These are phyloP conservation scores for Gynochthodes officinalis DNA, from an alignment of 257 asterid genomes.

Conservation along the genomic window DNA sequence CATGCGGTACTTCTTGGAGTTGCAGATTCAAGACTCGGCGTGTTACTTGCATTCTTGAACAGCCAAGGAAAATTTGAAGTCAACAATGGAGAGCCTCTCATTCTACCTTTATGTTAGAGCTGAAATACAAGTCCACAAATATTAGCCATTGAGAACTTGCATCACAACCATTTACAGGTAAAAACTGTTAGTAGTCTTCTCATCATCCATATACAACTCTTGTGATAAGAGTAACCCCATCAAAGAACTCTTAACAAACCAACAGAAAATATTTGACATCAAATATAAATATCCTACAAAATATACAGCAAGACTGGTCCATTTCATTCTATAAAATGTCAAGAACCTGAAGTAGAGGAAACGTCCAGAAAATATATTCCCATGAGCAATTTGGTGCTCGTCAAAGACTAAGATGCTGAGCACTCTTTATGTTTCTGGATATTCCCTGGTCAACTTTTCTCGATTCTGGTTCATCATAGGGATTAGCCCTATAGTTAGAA, in stretches of 20 bases:
- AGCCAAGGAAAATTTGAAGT: no score
- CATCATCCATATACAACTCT: no score
- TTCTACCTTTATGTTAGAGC: no score
- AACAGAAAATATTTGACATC: background rate
- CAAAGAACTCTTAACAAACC: constrained; percentile 5
- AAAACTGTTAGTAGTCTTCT: no score
- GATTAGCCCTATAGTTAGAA: constrained; percentile 45
- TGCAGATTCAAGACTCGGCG: no score
- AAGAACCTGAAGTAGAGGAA: background rate
- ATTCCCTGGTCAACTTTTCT: constrained; percentile 43
- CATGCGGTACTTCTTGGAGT: no score
- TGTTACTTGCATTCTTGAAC: no score
- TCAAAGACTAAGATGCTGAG: constrained; percentile 70
- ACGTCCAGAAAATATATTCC: background rate
- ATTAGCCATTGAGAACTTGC: no score
- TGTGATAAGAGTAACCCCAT: no score
- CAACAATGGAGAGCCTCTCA: no score
- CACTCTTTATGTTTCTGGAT: constrained; percentile 44
- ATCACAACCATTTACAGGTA: no score
- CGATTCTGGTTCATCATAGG: constrained; percentile 43
- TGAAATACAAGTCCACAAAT: no score
- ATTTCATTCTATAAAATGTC: background rate
- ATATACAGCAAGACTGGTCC: background rate
- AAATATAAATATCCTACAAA: background rate
- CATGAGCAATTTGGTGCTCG: constrained; percentile 18